Base-by-base conservation (phyloP, 2,329 filamentous ascomycete genomes). In the Cryoendolithus antarcticus region DNA sequence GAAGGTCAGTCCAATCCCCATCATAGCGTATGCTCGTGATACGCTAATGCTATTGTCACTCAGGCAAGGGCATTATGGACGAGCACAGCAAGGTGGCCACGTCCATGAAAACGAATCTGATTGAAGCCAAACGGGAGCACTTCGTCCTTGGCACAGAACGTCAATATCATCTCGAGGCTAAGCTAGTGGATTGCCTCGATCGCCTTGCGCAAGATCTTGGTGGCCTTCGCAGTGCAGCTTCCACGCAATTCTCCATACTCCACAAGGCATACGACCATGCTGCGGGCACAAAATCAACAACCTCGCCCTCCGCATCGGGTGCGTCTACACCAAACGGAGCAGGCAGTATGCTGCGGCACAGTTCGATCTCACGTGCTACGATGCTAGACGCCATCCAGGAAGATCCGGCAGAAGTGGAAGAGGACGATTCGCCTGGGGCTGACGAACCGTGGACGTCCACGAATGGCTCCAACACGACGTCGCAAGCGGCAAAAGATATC, bases 61-160 rank as follows among this genome's bases (percentile, higher is more conserved):
- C 70, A 73, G 40, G 77, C 60, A 71, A 32, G 67, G 71, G 37
- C 74, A 79, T 29, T 10, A 46, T 45, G 3, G 51, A 53, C 35
- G 58, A 60, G 73, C 89, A 86, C 61, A 77, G 75, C 47, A 68
- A 74, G 3, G 75, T 77, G 2, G 80, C 86, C 52, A 68, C 71
- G 9, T 70, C 75, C 29, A 77, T 95, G 57, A 76, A 81, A 37
- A 84, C 81, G 56, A 80, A 84, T 44, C 67, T 94, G 9, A 75
- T 77, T 46, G 89, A 96, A 59, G 82, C 88, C 9, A 93, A 89
- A 56, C 80, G 85, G 42, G 89, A 96, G 59, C 84, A 94, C 54
- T 94, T 84, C 53, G 65, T 88, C 2, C 60, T 86, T 4, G 89
- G 89, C 2, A 79, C 75, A 2, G 88, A 94, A 57, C 72, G 72